Evolutionary conservation across 225 moss, liverwort and hornwort species (phyloP).

Genomic region (Pleurozium schreberi): DNA sequence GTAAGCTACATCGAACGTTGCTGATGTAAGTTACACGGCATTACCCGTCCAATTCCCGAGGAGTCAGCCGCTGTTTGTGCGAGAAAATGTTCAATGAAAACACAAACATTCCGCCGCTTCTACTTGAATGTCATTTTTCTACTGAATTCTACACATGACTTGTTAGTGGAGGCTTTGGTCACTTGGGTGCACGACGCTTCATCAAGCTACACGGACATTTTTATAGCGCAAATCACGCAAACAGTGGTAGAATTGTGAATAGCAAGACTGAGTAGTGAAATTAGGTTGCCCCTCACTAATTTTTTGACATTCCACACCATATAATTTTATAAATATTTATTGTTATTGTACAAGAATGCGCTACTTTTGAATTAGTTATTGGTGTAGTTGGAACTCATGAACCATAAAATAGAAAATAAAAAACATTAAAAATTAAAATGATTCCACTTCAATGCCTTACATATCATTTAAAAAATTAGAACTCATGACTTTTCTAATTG

Average conservation of each 20-base stretch:
- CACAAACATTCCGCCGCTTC: background rate
- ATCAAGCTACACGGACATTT: background rate
- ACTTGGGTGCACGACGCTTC: background rate
- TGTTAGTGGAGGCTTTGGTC: background rate
- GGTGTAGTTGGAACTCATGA: too few relatives aligned
- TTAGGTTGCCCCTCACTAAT: too few relatives aligned
- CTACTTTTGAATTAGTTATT: too few relatives aligned
- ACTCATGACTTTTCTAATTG: too few relatives aligned
- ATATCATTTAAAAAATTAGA: too few relatives aligned
- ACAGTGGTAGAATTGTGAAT: background rate
- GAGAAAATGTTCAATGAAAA: background rate
- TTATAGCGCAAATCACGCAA: background rate
- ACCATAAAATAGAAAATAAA: too few relatives aligned
- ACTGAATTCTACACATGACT: background rate
- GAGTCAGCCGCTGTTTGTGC: background rate
- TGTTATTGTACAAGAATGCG: too few relatives aligned
- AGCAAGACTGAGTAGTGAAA: too few relatives aligned
- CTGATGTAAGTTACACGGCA: background rate
- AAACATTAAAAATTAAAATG: too few relatives aligned
- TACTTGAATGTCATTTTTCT: background rate
- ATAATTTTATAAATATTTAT: too few relatives aligned
- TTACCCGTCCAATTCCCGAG: background rate
- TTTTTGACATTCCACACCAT: too few relatives aligned
- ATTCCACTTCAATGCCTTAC: too few relatives aligned
- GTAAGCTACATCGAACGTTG: background rate